Evolutionary conservation across 2,329 filamentous ascomycete species (phyloP).

Genomic region (Aspergillus cejpii): DNA sequence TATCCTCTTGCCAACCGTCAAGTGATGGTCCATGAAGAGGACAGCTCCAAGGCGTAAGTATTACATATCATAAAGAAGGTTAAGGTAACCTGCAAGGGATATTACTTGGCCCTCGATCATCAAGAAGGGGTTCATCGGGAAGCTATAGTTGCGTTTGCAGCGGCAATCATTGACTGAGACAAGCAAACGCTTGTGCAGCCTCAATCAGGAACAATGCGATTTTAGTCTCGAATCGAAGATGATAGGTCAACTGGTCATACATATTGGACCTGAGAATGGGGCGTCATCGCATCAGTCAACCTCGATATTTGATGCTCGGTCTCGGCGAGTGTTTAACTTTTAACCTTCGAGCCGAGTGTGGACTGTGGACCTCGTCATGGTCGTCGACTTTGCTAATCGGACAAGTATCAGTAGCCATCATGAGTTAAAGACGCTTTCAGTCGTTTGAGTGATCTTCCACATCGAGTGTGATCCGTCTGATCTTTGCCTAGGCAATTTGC

Average conservation of each 20-base stretch:
- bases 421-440: conserved; percentile 13
- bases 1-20: background rate
- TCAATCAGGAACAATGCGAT: background rate
- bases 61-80: background rate
- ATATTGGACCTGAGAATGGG: background rate
- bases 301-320: no score
- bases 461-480: conserved; percentile 17
- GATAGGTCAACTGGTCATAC: background rate
- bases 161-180: no score
- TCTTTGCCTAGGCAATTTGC: conserved; percentile 3
- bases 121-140: background rate
- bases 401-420: conserved; percentile 14
- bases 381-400: conserved; percentile 7
- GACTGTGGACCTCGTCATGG: background rate
- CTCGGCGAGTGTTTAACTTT: background rate
- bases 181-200: no score
- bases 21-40: background rate
- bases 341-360: conserved; percentile 3
- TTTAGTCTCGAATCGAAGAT: background rate
- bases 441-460: conserved; percentile 12
- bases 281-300: no score
- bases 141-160: background rate
- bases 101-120: background rate
- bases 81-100: background rate
- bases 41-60: background rate